These are phyloP conservation scores for Dothistroma septosporum DNA, from an alignment of 2,329 filamentous ascomycete species.

Conservation along the genomic window DNA sequence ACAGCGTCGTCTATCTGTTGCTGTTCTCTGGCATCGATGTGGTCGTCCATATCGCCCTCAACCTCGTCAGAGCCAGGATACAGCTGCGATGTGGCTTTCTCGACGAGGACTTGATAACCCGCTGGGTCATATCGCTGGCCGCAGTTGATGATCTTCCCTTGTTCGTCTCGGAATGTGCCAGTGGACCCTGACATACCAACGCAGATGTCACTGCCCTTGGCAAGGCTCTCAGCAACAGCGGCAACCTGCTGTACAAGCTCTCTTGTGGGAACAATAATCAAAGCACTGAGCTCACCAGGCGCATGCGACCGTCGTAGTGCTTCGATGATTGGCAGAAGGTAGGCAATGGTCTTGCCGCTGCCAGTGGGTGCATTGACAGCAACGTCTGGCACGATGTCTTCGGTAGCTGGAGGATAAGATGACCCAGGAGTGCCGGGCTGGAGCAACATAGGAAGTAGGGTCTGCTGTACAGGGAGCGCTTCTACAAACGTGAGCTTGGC, in stretches of 20 bases:
- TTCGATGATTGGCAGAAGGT: conserved; percentile 79
- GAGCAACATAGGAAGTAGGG: conserved; percentile 74
- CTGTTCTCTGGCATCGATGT: conserved; percentile 19
- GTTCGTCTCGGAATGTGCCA: conserved; percentile 65
- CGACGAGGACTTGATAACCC: conserved; percentile 49
- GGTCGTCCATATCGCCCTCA: conserved; percentile 19
- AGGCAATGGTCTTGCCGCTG: conserved; percentile 91
- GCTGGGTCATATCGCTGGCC: conserved; percentile 60
- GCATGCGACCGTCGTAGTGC: conserved; percentile 60
- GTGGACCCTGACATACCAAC: conserved; percentile 81
- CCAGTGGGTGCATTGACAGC: conserved; percentile 91
- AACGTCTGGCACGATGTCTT: conserved; percentile 57
- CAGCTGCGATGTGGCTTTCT: conserved; percentile 36
- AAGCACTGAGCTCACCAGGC: conserved; percentile 66
- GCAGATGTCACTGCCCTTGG: conserved; percentile 66
- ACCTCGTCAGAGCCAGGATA: conserved; percentile 34
- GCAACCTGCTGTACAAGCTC: conserved; percentile 71
- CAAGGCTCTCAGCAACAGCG: conserved; percentile 68
- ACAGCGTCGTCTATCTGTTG: conserved; percentile 38
- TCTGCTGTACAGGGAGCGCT: conserved; percentile 76
- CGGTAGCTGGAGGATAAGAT: conserved; percentile 25
- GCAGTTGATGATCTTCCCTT: conserved; percentile 57
- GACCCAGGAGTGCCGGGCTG: conserved; percentile 45
- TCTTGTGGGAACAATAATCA: conserved; percentile 86
- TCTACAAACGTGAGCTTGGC: conserved; percentile 63